Conservation (phyloP, 208 protist genomes). For the Crithidia fasciculata region DNA sequence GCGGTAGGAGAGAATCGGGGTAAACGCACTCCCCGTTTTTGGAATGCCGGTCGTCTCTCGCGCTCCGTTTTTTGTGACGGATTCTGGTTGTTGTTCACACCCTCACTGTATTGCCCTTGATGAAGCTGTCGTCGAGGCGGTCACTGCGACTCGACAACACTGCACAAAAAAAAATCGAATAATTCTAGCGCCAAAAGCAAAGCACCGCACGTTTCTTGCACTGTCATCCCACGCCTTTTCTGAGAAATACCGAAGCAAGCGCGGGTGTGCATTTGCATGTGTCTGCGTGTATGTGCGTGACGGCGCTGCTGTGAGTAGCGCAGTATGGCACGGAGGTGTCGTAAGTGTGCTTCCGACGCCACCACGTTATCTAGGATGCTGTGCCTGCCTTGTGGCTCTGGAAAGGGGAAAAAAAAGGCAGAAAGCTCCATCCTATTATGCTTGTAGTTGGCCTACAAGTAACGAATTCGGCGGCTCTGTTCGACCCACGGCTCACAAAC, state of each 20-base stretch:
- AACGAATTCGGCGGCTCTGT: no score
- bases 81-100: no score
- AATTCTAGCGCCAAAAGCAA: not conserved
- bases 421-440: no score
- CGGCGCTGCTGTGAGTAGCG: not conserved
- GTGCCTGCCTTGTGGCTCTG: not conserved
- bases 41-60: no score
- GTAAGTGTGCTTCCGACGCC: no score
- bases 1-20: not conserved
- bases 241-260: not conserved
- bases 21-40: no score
- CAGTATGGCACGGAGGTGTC: not conserved
- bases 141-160: not conserved
- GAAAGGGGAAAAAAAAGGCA: no score
- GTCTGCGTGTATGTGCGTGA: not conserved
- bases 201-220: not conserved
- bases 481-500: no score
- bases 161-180: not conserved
- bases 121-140: not conserved
- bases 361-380: no score
- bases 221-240: not conserved
- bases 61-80: no score
- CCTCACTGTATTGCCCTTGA: not conserved
- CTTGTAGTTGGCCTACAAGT: no score
- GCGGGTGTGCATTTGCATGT: not conserved